Base-by-base conservation (phyloP, 2,329 filamentous ascomycete species). In the Ilyonectria robusta region DNA sequence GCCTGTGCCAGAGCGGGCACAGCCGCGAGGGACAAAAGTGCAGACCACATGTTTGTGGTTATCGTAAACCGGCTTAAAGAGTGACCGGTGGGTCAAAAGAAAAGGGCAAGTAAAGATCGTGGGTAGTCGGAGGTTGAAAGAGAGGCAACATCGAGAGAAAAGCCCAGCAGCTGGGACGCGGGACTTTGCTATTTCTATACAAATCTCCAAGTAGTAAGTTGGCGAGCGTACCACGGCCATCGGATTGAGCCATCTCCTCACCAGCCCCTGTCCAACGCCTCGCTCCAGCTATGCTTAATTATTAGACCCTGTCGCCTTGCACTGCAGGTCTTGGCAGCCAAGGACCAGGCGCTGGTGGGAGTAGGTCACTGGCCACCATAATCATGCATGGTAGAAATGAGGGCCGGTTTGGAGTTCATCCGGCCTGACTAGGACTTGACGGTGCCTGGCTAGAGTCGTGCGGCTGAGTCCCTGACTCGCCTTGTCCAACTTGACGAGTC, bases 11-110 rank as follows among this genome's bases (percentile, higher is more conserved):
- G 59, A 21, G 77, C 72, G 55, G 77, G 78, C 72, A 78, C 62
- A 17, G 72, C 72, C 65, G 75, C 72, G 46, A 79, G 70, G 7
- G 73, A 66, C 19, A 78, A 73, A 64, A 79, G 67, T 75, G 76
- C 48, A 70, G 74, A 76, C 66, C 78, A 68, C 78, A 81, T 80
- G 21, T 50, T 64, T 67, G 57, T 62, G 44, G 59, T 40, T 26
- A 50, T 55, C 13, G 31, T 66, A 66, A 57, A 59, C 66, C 70
- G 70, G 71, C 76, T 61, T 76, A 76, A 70, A 69, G 72, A 78
- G 69, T 71, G 75, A 77, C 73, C 68, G 69, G 54, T 58, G 56
- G 48, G 51, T 31, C 6, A 19, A 23, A 61, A 44, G 44, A 33
- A 26, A 37, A 62, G 46, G 66, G 54, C 44, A 57, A 54, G 62